Evolutionary conservation across 169 alveolate genomes (phyloP).

Genomic region (Eimeria necatrix): DNA sequence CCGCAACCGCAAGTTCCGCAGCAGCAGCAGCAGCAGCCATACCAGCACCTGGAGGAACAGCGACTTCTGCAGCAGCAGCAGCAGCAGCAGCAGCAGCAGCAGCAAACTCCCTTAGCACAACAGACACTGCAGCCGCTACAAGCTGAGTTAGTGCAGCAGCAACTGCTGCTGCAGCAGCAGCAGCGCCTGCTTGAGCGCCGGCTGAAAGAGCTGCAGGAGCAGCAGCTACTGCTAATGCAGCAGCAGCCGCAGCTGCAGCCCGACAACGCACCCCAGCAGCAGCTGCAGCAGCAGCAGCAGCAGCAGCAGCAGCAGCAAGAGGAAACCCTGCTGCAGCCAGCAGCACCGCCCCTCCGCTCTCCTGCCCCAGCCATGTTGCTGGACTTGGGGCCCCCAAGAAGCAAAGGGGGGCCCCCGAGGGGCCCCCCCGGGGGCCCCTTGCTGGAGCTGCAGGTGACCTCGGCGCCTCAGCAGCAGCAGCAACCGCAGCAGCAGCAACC

Average conservation of each 20-base stretch:
- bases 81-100: neutral
- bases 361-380: neutral
- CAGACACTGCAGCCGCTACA: neutral
- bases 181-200: neutral
- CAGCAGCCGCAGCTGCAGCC: neutral
- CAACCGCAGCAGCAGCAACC: neutral
- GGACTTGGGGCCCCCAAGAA: neutral
- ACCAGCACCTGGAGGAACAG: too few species aligned
- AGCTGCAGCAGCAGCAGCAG: neutral
- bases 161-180: conserved; percentile 1
- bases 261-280: neutral
- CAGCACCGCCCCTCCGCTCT: neutral
- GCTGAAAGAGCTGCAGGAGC: neutral
- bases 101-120: neutral
- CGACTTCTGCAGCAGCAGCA: neutral
- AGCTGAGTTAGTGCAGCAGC: neutral
- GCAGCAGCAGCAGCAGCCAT: too few species aligned
- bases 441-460: neutral
- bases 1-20: too few species aligned
- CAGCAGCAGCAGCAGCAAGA: neutral
- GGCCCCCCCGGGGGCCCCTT: neutral
- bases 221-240: neutral
- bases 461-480: conserved; percentile 2
- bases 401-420: neutral
- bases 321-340: neutral